Base-by-base conservation (phyloP, 331 rosid species). In the Malus hybrid region DNA sequence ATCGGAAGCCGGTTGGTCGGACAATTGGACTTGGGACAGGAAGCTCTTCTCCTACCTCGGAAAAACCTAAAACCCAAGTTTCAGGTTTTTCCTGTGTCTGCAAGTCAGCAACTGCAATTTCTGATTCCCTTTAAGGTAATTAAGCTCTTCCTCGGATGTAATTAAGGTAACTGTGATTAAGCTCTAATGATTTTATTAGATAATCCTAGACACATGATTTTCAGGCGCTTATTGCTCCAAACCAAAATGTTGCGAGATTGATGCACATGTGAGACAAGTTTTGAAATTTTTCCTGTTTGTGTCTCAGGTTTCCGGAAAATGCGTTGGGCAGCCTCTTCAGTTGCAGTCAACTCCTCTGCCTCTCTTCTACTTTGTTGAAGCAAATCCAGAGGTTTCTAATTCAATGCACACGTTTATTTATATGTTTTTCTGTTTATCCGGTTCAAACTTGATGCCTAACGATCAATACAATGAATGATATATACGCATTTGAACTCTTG, bases 351-450 rank as follows among this genome's bases (percentile, higher is more conserved):
- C 65, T 59, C 18, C 65, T 59, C 18, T 31, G 55, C 60, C 18
- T 46, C 70, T 42, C 50, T 29, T 67, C 68, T 71, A 79, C 75
- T 66, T 81, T 27, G 80, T 79, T 68, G 73, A 81, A 76, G 70
- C 69, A 39, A 70, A 76, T 81, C 60, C 70, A 59, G 63, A 85
- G 89, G 91, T 89, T 54, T 74, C 46, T 39, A 2, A 39, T 9
- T 39, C 64, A 48, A 71, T 74, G 29, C 56, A n/a, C 62, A 34
- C 27, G 46, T 66, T 71, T 14, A 19, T 15, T 66, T 63, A 11
- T 70, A 52, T 39, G 46, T 42, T 52, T 59, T 22, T 14, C 20
- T 79, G 0, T 54, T 20, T 57, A 29, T 12, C 7, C 28, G 5
- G 50, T 71, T 57, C 10, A 62, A 19, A 34, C 61, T 0, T 31